Evolutionary conservation across 768 basidiomycete species (phyloP).

Genomic region (Filobasidium floriforme): DNA sequence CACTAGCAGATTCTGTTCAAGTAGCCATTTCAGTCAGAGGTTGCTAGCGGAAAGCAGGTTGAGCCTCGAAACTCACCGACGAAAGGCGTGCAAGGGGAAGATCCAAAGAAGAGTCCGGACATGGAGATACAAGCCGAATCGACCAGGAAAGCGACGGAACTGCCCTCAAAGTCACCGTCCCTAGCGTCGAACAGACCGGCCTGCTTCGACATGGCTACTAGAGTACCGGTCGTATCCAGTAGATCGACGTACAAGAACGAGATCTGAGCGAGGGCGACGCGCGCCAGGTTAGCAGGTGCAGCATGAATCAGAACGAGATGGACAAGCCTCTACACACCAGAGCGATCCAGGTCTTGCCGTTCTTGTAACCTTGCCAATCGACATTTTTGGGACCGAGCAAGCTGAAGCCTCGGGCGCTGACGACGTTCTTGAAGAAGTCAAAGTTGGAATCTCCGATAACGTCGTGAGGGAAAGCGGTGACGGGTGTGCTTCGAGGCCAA

Average conservation of each 20-base stretch:
- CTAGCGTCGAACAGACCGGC: slow-evolving; percentile 77
- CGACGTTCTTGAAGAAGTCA: slow-evolving; percentile 76
- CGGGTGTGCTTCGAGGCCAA: slow-evolving; percentile 73
- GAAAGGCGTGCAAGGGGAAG: slow-evolving; percentile 35
- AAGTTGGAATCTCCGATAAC: slow-evolving; percentile 62
- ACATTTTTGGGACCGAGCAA: slow-evolving; percentile 33
- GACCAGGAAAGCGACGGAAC: slow-evolving; percentile 44
- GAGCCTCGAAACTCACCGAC: slow-evolving; percentile 21
- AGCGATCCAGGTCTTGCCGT: slow-evolving; percentile 77
- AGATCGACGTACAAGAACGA: slow-evolving; percentile 88
- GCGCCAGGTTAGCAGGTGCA: neutral
- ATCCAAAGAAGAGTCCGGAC: slow-evolving; percentile 37
- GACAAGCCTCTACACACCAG: slow-evolving; percentile 47
- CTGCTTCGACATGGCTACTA: slow-evolving; percentile 86
- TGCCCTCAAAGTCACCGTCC: slow-evolving; percentile 78
- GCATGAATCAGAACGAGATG: too few species aligned
- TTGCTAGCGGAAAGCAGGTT: neutral
- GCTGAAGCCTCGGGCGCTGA: slow-evolving; percentile 48
- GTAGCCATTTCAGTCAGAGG: slow-evolving; percentile 12
- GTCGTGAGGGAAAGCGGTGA: slow-evolving; percentile 76
- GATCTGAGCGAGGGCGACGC: slow-evolving; percentile 39
- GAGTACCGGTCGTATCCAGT: slow-evolving; percentile 57
- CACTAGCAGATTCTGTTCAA: slow-evolving; percentile 23
- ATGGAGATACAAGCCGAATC: slow-evolving; percentile 34
- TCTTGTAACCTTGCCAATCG: slow-evolving; percentile 47